A percentile compares a stretch with the other conserved stretches of the same genome.
Conservation (phyloP, 306 rosid species). For the Cicer chorassanicum region DNA sequence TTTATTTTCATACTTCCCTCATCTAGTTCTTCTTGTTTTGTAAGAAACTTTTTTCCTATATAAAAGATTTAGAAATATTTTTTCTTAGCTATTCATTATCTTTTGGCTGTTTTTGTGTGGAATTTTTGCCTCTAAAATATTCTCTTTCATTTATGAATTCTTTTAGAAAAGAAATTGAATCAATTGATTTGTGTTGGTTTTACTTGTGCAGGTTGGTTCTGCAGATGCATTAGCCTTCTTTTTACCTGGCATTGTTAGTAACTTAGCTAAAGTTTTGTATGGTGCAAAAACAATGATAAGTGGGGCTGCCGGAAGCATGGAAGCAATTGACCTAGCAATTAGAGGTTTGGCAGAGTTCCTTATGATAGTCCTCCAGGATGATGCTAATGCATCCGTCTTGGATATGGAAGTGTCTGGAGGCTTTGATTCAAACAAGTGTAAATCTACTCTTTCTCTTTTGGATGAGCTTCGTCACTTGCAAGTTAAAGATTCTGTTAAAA, state of each 20-base stretch:
- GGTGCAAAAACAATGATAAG: slow-evolving; percentile 74
- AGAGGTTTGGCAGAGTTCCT: slow-evolving; percentile 89
- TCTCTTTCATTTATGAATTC: slow-evolving; percentile 7
- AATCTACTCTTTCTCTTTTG: slow-evolving; percentile 61
- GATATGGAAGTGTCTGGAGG: slow-evolving; percentile 52
- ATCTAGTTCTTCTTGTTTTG: not conserved
- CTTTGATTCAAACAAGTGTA: slow-evolving; percentile 44
- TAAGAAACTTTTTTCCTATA: slow-evolving; percentile 20
- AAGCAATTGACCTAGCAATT: slow-evolving; percentile 78
- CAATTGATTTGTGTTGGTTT: slow-evolving; percentile 37
- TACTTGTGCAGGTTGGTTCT: slow-evolving; percentile 69
- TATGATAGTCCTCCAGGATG: slow-evolving; percentile 81
- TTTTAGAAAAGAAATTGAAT: slow-evolving; percentile 32
- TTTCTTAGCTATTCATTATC: slow-evolving; percentile 6
- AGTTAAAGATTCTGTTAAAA: slow-evolving; percentile 54
- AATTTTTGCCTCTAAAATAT: not conserved
- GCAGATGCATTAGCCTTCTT: slow-evolving; percentile 95
- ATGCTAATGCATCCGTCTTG: slow-evolving; percentile 58
- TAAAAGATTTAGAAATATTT: not conserved
- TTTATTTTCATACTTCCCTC: not conserved
- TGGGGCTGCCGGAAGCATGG: slow-evolving; percentile 91
- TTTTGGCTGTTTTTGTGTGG: not conserved
- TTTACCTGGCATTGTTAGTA: slow-evolving; percentile 92
- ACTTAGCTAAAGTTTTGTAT: slow-evolving; percentile 79
- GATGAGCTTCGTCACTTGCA: slow-evolving; percentile 82